Evolutionary conservation across 2,329 filamentous ascomycete species (phyloP), one percentile per base, ranked within the genome.

Genomic region (Arachnomyces sp.): DNA sequence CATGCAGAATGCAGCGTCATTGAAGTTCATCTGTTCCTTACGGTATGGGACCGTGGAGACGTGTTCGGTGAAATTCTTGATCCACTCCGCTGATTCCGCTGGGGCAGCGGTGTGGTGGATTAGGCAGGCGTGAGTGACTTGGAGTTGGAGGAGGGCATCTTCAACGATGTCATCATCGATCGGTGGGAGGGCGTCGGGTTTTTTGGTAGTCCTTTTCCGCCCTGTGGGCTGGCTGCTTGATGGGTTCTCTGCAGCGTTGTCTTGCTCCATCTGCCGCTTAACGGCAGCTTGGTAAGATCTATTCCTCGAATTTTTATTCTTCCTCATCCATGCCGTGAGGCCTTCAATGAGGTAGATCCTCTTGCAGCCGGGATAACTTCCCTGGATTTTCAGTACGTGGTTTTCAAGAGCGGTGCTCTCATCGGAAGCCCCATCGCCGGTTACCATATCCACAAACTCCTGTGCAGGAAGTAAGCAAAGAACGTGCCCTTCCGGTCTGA

Each of bases 41-140:
- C 77, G 76, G 59, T 89, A 89, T 0, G 83, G 84, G 15, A 83
- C 77, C 1, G 80, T 84, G 6, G 82, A 83, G 36, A 90, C 79
- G 56, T 90, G 81, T 53, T 88, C 81, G 0, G 85, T 90, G 52
- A 89, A 86, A 28, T 74, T 69, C 20, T 73, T 67, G 20, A 89
- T 77, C 81, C 83, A 86, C 49, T 81, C 74, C 2, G 82, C 81
- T 1, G 82, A 84, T 52, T 87, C 81, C 0, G 74, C 55, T 0
- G 73, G 53, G 2, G 66, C 61, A 11, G 59, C 61, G 1, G 81
- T 84, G 56, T 90, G 82, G 56, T 88, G 82, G 33, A 89, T 77
- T 3, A 85, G 64, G 15, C 75, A 75, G 4, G 68, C 66, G 58
- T 89, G 79, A 16, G 73, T 59, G 4, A 89, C 71, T 57, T 90